Evolutionary conservation across 495 filamentous ascomycete species (phyloP).

Genomic region (Lophiostoma macrostomum): DNA sequence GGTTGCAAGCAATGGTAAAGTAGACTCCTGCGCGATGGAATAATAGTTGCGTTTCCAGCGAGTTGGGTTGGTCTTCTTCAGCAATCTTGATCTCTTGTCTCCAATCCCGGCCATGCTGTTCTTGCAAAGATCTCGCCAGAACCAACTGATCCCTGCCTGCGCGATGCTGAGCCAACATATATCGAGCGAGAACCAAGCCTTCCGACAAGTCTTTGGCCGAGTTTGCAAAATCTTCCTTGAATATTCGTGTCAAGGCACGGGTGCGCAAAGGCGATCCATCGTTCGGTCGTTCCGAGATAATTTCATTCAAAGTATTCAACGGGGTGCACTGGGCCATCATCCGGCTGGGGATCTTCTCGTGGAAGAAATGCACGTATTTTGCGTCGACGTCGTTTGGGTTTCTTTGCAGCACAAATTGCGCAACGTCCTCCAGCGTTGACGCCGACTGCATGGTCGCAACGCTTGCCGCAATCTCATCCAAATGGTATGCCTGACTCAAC

Average conservation of each 20-base stretch:
- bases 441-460: conserved; percentile 80
- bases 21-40: conserved; percentile 77
- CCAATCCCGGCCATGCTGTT: conserved; percentile 47
- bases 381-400: conserved; percentile 62
- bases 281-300: conserved; percentile 58
- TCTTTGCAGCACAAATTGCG: conserved; percentile 66
- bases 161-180: conserved; percentile 46
- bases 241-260: conserved; percentile 66
- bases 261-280: conserved; percentile 68
- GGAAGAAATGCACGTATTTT: conserved; percentile 82
- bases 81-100: conserved; percentile 53
- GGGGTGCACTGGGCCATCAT: conserved; percentile 72
- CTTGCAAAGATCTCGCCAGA: conserved; percentile 44
- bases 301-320: conserved; percentile 60
- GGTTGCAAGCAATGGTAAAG: conserved; percentile 63
- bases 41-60: conserved; percentile 67
- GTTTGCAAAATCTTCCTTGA: conserved; percentile 69
- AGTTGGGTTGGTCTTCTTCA: conserved; percentile 69
- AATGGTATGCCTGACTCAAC: conserved; percentile 66
- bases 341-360: conserved; percentile 78
- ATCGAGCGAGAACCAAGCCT: conserved; percentile 58
- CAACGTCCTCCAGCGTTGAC: conserved; percentile 74
- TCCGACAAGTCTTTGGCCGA: conserved; percentile 65
- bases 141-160: conserved; percentile 47
- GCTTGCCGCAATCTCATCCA: conserved; percentile 77